Percentiles rank a stretch among this genome's conserved stretches.
phyloP scores from a whole-genome alignment of 78 protist genomes.

The Emiliania huxleyi region DNA sequence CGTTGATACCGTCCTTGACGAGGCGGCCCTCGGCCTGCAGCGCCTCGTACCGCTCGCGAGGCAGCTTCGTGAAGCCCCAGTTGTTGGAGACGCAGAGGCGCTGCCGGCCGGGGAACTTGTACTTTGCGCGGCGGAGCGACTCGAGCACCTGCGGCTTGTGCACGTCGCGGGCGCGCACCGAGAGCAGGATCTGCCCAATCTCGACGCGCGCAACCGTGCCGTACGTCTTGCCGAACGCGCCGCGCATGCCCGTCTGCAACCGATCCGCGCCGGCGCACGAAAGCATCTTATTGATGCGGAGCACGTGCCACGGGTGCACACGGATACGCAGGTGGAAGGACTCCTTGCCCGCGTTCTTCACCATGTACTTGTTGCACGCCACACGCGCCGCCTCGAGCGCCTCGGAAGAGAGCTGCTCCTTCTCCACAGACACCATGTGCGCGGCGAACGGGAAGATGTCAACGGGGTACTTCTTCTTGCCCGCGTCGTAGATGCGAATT shows the following conservation, averaged over 20 bases:
- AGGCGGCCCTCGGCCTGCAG: constrained; percentile 65
- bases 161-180: constrained; percentile 89
- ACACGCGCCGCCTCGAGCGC: constrained; percentile 99
- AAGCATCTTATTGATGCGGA: constrained; percentile 99
- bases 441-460: constrained; percentile 97
- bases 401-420: constrained; percentile 97
- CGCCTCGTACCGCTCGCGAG: constrained; percentile 76
- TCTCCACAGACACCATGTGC: constrained; percentile 95
- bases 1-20: constrained; percentile 74
- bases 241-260: constrained; percentile 99
- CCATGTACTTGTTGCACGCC: constrained; percentile 93
- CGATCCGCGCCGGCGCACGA: constrained; percentile 99
- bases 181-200: constrained; percentile 95
- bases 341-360: constrained; percentile 93
- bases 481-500: constrained; percentile 96
- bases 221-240: constrained; percentile 98
- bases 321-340: constrained; percentile 99
- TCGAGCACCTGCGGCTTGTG: constrained; percentile 76
- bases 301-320: constrained; percentile 99
- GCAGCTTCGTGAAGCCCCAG: constrained; percentile 98
- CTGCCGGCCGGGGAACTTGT: constrained; percentile 99
- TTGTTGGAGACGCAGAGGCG: constrained; percentile 85
- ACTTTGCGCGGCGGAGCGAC: constrained; percentile 97
- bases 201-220: constrained; percentile 98
- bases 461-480: constrained; percentile 92